A percentile compares a stretch with the other conserved stretches of the same genome.
These are phyloP conservation scores for Corniculantispora saksenae DNA, from an alignment of 2,329 filamentous ascomycete species.

Conservation along the genomic window DNA sequence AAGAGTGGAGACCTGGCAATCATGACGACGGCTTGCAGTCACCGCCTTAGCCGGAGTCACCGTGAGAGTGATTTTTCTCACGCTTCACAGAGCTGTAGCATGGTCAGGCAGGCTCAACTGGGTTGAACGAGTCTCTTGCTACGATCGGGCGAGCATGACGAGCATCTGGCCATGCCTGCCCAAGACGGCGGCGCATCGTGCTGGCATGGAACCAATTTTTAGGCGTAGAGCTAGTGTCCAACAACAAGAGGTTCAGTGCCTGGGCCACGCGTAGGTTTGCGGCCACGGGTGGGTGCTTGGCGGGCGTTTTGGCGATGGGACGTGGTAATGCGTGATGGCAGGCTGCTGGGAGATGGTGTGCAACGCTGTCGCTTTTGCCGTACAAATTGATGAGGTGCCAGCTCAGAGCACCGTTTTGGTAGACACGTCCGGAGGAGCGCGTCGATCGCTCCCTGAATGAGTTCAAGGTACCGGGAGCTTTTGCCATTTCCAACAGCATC, in stretches of 20 bases:
- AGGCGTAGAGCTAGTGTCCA: background rate
- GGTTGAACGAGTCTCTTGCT: background rate
- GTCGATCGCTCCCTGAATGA: conserved; percentile 11
- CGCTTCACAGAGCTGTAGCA: background rate
- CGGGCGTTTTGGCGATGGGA: background rate
- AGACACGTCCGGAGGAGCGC: background rate
- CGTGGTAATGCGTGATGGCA: background rate
- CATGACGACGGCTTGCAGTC: conserved; percentile 10
- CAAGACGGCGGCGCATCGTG: background rate
- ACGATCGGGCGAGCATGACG: background rate
- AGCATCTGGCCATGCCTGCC: background rate
- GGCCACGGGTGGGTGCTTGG: background rate
- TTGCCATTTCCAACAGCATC: conserved; percentile 3
- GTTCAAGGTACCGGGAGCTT: background rate
- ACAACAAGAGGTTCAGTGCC: background rate
- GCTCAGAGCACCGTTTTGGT: conserved; percentile 7
- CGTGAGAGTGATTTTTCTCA: background rate
- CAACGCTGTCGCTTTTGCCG: background rate
- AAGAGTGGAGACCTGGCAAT: conserved; percentile 13
- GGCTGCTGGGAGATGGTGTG: conserved; percentile 6
- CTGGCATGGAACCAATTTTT: background rate
- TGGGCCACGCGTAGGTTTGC: background rate
- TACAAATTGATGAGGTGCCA: background rate
- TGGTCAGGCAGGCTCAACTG: background rate
- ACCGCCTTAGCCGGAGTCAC: conserved; percentile 5